Conservation (phyloP, 2,329 filamentous ascomycete species). For the Aureobasidium sp. region DNA sequence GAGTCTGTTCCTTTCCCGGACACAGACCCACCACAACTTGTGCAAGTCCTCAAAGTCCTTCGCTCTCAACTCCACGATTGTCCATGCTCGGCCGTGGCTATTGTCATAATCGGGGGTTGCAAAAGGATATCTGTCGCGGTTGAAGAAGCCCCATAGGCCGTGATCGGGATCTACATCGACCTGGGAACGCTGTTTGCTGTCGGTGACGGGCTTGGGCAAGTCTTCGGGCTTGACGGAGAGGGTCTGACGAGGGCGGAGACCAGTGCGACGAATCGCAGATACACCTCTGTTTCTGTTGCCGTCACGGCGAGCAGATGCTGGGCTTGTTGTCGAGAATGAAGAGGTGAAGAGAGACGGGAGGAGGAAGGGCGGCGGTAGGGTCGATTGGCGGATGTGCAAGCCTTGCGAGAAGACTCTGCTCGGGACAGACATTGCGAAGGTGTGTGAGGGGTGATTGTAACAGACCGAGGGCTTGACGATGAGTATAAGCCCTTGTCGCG, state of each 20-base stretch:
- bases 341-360: slow-evolving; percentile 30
- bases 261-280: slow-evolving; percentile 70
- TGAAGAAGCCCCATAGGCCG: slow-evolving; percentile 90
- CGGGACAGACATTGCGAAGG: slow-evolving; percentile 7
- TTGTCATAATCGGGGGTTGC: slow-evolving; percentile 62
- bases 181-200: slow-evolving; percentile 47
- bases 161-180: slow-evolving; percentile 62
- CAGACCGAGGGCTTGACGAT: neutral
- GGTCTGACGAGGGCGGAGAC: slow-evolving; percentile 55
- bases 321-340: slow-evolving; percentile 24
- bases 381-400: slow-evolving; percentile 7
- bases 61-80: slow-evolving; percentile 70
- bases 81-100: slow-evolving; percentile 75
- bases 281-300: slow-evolving; percentile 73
- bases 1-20: slow-evolving; percentile 82
- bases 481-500: neutral
- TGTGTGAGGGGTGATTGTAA: neutral
- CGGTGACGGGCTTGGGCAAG: slow-evolving; percentile 62
- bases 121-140: slow-evolving; percentile 58
- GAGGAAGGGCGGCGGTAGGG: slow-evolving; percentile 26
- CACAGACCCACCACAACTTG: slow-evolving; percentile 86
- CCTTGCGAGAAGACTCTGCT: slow-evolving; percentile 4
- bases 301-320: slow-evolving; percentile 42
- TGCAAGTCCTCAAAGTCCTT: slow-evolving; percentile 96
- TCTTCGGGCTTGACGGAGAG: slow-evolving; percentile 64